phyloP scores from a whole-genome alignment of 345 rosid species.

The Barbarea vulgaris region DNA sequence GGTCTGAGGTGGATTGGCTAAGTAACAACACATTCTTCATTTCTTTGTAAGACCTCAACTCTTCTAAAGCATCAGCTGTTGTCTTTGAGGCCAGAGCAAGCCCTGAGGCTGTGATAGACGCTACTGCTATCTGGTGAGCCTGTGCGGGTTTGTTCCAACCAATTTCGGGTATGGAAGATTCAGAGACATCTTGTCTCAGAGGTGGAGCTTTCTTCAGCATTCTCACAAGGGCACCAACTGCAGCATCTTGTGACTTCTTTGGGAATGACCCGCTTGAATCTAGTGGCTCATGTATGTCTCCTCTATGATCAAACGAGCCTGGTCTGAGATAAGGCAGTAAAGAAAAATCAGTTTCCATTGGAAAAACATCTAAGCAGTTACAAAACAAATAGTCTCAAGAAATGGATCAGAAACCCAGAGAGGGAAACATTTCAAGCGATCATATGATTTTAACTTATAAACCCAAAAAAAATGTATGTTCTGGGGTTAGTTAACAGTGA shows the following conservation, averaged over 20 bases:
- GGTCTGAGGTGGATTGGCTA: slow-evolving; percentile 41
- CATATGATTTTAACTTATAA: neutral
- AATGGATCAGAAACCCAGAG: neutral
- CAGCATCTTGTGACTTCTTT: slow-evolving; percentile 80
- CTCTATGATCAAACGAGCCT: slow-evolving; percentile 62
- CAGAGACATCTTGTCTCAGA: slow-evolving; percentile 62
- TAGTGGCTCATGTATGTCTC: slow-evolving; percentile 44
- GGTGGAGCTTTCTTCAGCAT: slow-evolving; percentile 93
- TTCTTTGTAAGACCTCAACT: slow-evolving; percentile 69
- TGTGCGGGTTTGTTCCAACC: slow-evolving; percentile 30
- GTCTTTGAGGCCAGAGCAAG: slow-evolving; percentile 56
- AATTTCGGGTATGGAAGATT: slow-evolving; percentile 42
- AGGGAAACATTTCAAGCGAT: neutral
- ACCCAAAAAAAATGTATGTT: neutral
- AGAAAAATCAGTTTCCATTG: slow-evolving; percentile 3
- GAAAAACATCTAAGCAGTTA: neutral
- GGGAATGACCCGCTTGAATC: slow-evolving; percentile 56
- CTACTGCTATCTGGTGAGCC: slow-evolving; percentile 40
- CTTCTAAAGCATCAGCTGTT: slow-evolving; percentile 86
- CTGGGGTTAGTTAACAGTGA: neutral
- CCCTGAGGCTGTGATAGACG: slow-evolving; percentile 54
- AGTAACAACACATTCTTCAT: slow-evolving; percentile 65
- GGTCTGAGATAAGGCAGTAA: slow-evolving; percentile 47
- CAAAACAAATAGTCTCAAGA: slow-evolving; percentile 10
- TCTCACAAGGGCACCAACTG: slow-evolving; percentile 80